Base-by-base conservation (phyloP, 345 rosid genomes). In the Camelina neglecta region DNA sequence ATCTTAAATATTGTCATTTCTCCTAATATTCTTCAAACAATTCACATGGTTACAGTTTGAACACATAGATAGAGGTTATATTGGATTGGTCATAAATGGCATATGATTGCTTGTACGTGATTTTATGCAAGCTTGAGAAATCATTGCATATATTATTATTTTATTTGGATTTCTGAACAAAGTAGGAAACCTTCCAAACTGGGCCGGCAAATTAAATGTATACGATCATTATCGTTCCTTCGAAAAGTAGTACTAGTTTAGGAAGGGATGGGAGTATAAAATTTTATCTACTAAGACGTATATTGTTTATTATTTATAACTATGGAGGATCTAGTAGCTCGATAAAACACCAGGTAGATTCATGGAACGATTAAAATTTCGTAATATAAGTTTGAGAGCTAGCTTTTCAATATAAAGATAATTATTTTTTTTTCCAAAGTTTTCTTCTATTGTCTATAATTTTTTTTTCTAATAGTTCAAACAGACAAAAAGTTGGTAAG, bases 21-120 rank as follows among this genome's bases (percentile, higher is more conserved):
- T 62, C 67, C 11, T 41, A 16, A 36, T 2, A 10, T 55, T 60
- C 45, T 10, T 60, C 11, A 4, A 61, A 23, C 11, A 41, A 8
- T 41, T 41, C 18, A 49, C 71, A 33, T 66, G 31, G 12, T 6
- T 66, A 66, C 13, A 16, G 50, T 38, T 65, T 58, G 60, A 71
- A 58, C 16, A 24, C 59, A 47, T 65, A 65, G 16, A 24, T 47
- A 56, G 21, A 24, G 15, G 31, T 23, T 38, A 38, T 60, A 57
- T 24, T 71, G 61, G 76, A 71, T 50, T 39, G 59, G 72, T 58
- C 80, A 77, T 77, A 59, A 78, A 72, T 78, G 73, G 57, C 77
- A 72, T 65, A 78, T 78, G 73, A 78, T 78, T 72, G 81, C 81
- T 72, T 71, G 81, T 66, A 66, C 81, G 69, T 72, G 73, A 65